Evolutionary conservation across 129 eudicot species (phyloP), one percentile per base, ranked within the genome.

Genomic region (Calendula officinalis): DNA sequence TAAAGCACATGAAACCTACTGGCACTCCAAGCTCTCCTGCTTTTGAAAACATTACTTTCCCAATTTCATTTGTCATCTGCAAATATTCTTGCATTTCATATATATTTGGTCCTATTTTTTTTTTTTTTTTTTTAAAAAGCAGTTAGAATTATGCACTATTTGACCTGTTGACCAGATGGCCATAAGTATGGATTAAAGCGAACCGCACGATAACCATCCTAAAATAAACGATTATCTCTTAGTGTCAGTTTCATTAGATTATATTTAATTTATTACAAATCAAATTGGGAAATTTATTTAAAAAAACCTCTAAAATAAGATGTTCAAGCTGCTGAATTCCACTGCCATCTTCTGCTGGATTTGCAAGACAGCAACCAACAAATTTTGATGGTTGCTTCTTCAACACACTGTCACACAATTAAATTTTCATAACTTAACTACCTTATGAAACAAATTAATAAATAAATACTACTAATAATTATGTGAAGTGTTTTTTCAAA

Each of bases 1-100:
- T 88, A 86, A 83, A 81, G 78, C 97, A 90, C 95, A 90, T 90
- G 82, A 90, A 81, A 51, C 97, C 91, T 15, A 90, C 91, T 37
- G 97, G 85, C 43, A 78, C 80, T 22, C 86, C 95, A 22, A 90
- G 89, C 67, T 86, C 97, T 60, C 97, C 95, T 0, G 95, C 97
- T 77, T 82, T 89, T 3, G 85, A 56, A 51, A 82, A 85, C 87
- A 85, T 45, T 33, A 86, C 80, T 68, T 84, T 91, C 38, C 97
- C 97, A 60, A 86, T 78, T 55, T 82, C 86, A 64, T 91, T 91
- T 61, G 95, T 86, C 97, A 91, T 91, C 95, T 88, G 66, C 68
- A 72, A 27, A 46, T 36, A 7, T 55, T 62, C 59, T 38, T 17
- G 33, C 13, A 56, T 50, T 39, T 53, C 7, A 57, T 36, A 14